A percentile compares a stretch with the other conserved stretches of the same genome.
These are phyloP conservation scores for Physocladia obscura DNA, from an alignment of 192 early-diverging fungal species.

Conservation along the genomic window DNA sequence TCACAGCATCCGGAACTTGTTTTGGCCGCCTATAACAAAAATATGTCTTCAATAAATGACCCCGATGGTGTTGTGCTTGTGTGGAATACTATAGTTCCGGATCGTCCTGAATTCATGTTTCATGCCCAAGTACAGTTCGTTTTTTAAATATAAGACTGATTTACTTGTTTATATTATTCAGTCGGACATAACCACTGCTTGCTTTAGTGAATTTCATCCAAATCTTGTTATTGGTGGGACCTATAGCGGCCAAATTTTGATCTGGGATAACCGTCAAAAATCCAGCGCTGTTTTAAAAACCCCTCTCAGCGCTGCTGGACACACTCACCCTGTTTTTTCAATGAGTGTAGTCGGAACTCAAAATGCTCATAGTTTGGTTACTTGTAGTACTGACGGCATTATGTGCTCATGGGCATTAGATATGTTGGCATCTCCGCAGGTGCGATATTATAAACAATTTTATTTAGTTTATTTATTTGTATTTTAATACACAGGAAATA, in stretches of 20 bases:
- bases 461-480: neutral
- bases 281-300: slow-evolving; percentile 85
- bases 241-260: slow-evolving; percentile 94
- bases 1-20: slow-evolving; percentile 81
- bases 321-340: slow-evolving; percentile 95
- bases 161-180: slow-evolving; percentile 29
- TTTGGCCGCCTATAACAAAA: slow-evolving; percentile 91
- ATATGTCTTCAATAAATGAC: slow-evolving; percentile 78
- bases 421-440: slow-evolving; percentile 94
- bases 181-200: slow-evolving; percentile 83
- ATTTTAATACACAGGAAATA: slow-evolving; percentile 59
- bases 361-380: slow-evolving; percentile 91
- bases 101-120: slow-evolving; percentile 94
- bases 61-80: slow-evolving; percentile 92
- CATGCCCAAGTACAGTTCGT: slow-evolving; percentile 69
- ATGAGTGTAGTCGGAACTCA: slow-evolving; percentile 89
- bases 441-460: slow-evolving; percentile 17
- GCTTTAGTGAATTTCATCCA: slow-evolving; percentile 91
- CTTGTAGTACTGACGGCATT: slow-evolving; percentile 92
- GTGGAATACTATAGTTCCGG: slow-evolving; percentile 87
- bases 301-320: slow-evolving; percentile 86
- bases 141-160: neutral
- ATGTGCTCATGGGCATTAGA: slow-evolving; percentile 97
- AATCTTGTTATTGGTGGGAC: slow-evolving; percentile 91
- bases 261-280: slow-evolving; percentile 96